Evolutionary conservation across 2,329 filamentous ascomycete species (phyloP).

Genomic region (Colletotrichum ledebouriae): DNA sequence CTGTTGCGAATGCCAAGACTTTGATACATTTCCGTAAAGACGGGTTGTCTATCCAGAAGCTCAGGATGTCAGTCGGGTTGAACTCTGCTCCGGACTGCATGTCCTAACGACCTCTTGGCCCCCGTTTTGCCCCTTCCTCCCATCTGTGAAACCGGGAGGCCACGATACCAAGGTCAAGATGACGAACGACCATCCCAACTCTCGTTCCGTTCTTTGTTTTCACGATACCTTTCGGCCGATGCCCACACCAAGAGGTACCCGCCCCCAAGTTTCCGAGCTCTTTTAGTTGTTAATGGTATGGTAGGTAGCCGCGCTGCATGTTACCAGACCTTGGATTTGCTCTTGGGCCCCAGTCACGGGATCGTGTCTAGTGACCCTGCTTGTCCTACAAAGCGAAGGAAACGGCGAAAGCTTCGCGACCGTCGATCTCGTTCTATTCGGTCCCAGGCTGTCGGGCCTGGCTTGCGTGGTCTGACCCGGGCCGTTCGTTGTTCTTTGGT

Average conservation of each 20-base stretch:
- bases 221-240: slow-evolving; percentile 7
- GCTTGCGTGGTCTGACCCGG: slow-evolving; percentile 40
- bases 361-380: slow-evolving; percentile 1
- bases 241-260: slow-evolving; percentile 19
- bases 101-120: slow-evolving; percentile 27
- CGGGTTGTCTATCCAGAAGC: slow-evolving; percentile 13
- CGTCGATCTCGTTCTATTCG: slow-evolving; percentile 17
- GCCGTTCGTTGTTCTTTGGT: slow-evolving; percentile 16
- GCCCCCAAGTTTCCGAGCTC: slow-evolving; percentile 31
- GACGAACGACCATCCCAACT: slow-evolving; percentile 26
- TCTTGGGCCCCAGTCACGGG: background rate
- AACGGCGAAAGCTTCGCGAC: slow-evolving; percentile 8
- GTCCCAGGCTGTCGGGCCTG: slow-evolving; percentile 9
- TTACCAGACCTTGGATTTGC: background rate
- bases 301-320: slow-evolving; percentile 22
- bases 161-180: slow-evolving; percentile 25
- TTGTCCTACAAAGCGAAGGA: background rate
- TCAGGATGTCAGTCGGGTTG: slow-evolving; percentile 15
- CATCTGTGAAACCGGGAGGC: slow-evolving; percentile 27
- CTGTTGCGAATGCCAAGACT: slow-evolving; percentile 25
- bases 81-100: slow-evolving; percentile 21
- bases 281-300: slow-evolving; percentile 12
- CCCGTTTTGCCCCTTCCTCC: slow-evolving; percentile 30
- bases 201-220: slow-evolving; percentile 6
- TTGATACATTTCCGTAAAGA: slow-evolving; percentile 15